A percentile compares a stretch with the other conserved stretches of the same genome.
These are phyloP conservation scores for Aspergillus sclerotiicarbonarius DNA, from an alignment of 495 filamentous ascomycete genomes.

Conservation along the genomic window DNA sequence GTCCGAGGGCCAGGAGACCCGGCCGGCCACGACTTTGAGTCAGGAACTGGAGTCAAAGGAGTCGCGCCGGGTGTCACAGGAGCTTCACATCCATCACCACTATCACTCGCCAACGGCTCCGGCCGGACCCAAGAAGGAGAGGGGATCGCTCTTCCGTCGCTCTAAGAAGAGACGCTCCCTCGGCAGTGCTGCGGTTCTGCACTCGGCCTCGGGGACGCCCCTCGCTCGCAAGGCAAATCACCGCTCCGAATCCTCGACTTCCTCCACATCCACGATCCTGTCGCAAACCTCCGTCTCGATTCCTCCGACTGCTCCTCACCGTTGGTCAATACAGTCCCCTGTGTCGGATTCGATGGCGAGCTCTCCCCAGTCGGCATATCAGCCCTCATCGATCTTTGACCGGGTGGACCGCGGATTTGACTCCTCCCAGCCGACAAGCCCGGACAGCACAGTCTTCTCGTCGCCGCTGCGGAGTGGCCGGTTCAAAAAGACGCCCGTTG, in stretches of 20 bases:
- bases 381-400: constrained; percentile 78
- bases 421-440: constrained; percentile 70
- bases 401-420: constrained; percentile 52
- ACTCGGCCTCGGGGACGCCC: constrained; percentile 48
- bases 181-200: constrained; percentile 56
- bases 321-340: constrained; percentile 70
- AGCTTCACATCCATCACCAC: constrained; percentile 89
- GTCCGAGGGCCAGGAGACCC: constrained; percentile 27
- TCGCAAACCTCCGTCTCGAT: constrained; percentile 64
- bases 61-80: constrained; percentile 58
- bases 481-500: constrained; percentile 51
- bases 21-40: constrained; percentile 51
- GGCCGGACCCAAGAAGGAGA: constrained; percentile 48
- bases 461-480: constrained; percentile 38
- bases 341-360: constrained; percentile 71
- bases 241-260: constrained; percentile 42
- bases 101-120: constrained; percentile 63
- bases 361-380: constrained; percentile 73
- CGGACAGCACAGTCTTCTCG: constrained; percentile 63
- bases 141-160: constrained; percentile 47
- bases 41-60: constrained; percentile 64
- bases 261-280: constrained; percentile 56
- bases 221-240: constrained; percentile 43
- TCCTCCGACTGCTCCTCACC: constrained; percentile 47
- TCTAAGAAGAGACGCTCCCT: constrained; percentile 66